A percentile compares a stretch with the other conserved stretches of the same genome.
Evolutionary conservation across 495 filamentous ascomycete genomes (phyloP).

Genomic region (Neurospora discreta): DNA sequence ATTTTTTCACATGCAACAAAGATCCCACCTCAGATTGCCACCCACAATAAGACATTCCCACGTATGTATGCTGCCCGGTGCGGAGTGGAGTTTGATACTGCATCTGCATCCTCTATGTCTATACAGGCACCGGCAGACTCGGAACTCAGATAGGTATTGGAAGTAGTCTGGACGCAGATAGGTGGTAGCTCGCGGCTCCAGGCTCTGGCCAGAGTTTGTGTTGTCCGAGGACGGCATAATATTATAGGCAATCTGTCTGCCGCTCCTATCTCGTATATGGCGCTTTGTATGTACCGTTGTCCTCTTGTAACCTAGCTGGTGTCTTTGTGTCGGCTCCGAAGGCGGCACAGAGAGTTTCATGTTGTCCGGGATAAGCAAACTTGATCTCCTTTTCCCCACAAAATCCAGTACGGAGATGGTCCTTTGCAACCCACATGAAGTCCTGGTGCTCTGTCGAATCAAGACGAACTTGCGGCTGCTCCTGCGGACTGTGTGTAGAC

Average conservation of each 20-base stretch:
- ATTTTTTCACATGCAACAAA: too few species aligned
- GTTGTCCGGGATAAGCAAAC: constrained; percentile 21
- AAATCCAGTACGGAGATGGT: constrained; percentile 14
- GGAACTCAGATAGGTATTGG: neutral
- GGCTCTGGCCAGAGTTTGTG: neutral
- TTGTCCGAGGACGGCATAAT: neutral
- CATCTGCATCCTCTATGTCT: neutral
- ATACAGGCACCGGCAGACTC: neutral
- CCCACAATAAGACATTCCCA: neutral
- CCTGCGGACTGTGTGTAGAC: neutral
- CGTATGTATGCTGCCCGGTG: neutral
- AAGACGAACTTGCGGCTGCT: constrained; percentile 16
- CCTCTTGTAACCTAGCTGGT: neutral
- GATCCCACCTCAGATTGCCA: too few species aligned
- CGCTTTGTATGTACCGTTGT: neutral
- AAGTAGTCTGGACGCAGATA: neutral
- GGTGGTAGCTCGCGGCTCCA: neutral
- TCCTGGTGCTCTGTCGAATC: constrained; percentile 27
- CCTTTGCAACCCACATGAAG: constrained; percentile 26
- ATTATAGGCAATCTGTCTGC: neutral
- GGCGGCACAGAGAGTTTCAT: constrained; percentile 12
- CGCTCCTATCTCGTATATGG: neutral
- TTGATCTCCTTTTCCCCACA: constrained; percentile 17
- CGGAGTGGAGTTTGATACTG: neutral
- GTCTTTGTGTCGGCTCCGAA: constrained; percentile 4